Percentiles rank a stretch among this genome's conserved stretches.
Evolutionary conservation across 768 basidiomycete species (phyloP).

Genomic region (Lentinula sp.): DNA sequence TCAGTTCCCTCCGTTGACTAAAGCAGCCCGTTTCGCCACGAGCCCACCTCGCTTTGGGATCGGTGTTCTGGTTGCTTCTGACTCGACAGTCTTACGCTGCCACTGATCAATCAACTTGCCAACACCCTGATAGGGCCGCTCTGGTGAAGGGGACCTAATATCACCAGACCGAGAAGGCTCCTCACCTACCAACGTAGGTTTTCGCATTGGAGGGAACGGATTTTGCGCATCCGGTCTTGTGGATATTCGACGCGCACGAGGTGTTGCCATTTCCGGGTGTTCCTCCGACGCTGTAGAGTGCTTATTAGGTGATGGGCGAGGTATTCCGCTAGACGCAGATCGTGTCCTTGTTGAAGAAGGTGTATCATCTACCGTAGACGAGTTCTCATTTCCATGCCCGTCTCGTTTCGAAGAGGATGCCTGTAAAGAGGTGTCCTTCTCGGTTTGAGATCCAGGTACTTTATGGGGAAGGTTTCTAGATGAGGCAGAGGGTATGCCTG

Average conservation of each 20-base stretch:
- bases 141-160: slow-evolving; percentile 56
- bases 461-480: slow-evolving; percentile 24
- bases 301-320: not conserved
- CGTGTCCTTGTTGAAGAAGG: not conserved
- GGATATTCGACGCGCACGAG: slow-evolving; percentile 21
- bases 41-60: slow-evolving; percentile 29
- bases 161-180: slow-evolving; percentile 17
- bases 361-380: not conserved
- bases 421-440: not conserved
- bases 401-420: not conserved
- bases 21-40: slow-evolving; percentile 33
- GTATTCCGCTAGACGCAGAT: not conserved
- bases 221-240: slow-evolving; percentile 19
- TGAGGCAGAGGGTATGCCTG: slow-evolving; percentile 16
- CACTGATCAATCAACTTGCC: slow-evolving; percentile 83
- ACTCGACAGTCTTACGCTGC: slow-evolving; percentile 73
- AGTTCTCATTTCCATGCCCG: not conserved
- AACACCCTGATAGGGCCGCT: slow-evolving; percentile 77
- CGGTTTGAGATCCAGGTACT: not conserved
- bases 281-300: not conserved
- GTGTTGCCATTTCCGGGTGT: slow-evolving; percentile 15
- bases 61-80: slow-evolving; percentile 31
- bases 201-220: slow-evolving; percentile 13
- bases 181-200: slow-evolving; percentile 10
- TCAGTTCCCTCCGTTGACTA: slow-evolving; percentile 16